phyloP scores from a whole-genome alignment of 257 asterid genomes.

The Apocynum venetum region DNA sequence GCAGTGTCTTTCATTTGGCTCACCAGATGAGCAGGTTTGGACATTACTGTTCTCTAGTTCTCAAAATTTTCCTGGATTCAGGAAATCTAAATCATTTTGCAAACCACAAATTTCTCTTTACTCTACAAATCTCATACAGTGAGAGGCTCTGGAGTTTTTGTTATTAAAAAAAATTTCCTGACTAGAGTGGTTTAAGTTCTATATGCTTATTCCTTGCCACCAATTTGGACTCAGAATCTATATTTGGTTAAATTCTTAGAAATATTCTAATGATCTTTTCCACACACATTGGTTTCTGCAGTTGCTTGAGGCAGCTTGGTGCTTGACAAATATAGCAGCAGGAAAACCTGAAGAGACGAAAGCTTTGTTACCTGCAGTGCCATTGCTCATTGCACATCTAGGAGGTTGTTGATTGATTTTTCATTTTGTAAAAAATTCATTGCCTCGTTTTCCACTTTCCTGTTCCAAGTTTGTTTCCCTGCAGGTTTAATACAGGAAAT shows the following conservation, averaged over 20 bases:
- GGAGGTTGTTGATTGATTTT: conserved; percentile 65
- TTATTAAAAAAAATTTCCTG: neutral
- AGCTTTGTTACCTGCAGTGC: conserved; percentile 84
- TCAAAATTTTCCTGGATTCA: neutral
- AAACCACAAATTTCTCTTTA: neutral
- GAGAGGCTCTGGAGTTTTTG: neutral
- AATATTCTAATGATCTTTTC: neutral
- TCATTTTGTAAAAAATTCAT: conserved; percentile 8
- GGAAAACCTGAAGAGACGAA: conserved; percentile 92
- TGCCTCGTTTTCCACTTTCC: neutral
- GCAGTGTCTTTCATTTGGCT: conserved; percentile 85
- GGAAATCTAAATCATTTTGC: neutral
- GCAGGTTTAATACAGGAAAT: neutral
- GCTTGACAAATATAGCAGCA: conserved; percentile 94
- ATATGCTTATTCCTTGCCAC: neutral
- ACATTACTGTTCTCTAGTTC: neutral
- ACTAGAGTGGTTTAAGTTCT: neutral
- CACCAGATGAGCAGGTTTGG: conserved; percentile 91
- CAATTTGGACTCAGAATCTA: neutral
- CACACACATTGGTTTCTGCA: conserved; percentile 23
- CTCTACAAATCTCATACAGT: neutral
- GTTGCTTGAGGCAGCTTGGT: conserved; percentile 99
- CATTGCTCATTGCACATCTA: conserved; percentile 87
- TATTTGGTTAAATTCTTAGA: neutral
- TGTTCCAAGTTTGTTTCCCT: neutral